Base-by-base conservation (phyloP, 352 stramenopile species). In the Phytophthora ramorum region DNA sequence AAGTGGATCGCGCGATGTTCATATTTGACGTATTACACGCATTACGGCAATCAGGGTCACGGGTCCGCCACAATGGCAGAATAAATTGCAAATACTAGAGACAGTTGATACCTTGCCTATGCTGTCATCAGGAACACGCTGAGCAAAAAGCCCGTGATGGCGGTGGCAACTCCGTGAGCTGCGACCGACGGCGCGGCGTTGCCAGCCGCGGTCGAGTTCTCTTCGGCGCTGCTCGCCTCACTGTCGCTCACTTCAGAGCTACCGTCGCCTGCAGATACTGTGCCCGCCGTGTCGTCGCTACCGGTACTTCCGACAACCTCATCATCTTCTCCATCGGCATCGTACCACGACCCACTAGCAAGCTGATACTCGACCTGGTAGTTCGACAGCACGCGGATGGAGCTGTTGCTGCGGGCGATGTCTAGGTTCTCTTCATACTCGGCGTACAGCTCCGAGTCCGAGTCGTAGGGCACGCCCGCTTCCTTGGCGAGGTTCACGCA, bases 401-500 rank as follows among this genome's bases (percentile, higher is more conserved):
- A 66, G 26, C 57, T 69, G 56, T 76, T 73, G 9, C 43, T 61
- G n/a, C 74, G 60, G 14, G 64, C 64, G 16, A 70, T 58, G 28
- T 57, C 58, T 3, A 89, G 48, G 46, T 85, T 89, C 24, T 68
- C 56, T 10, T 69, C 70, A 43, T 81, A 89, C 38, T 86, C 59
- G 9, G 60, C 50, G 26, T 83, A 89, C 4, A 89, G 54, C 46
- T 70, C 66, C 12, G 81, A 85, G 9, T 76, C 65, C 32, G 68
- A 72, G 52, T 87, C 81, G 56, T 75, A 79, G 14, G 78, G 76
- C 24, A 81, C 64, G 2, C 66, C 74, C 6, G 64, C 67, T 30
- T 67, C 65, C 35, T 78, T 69, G 7, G 81, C 81, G n/a, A 86
- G 61, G 43, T 87, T 84, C 22, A 83, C 76, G 28, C 75, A 73